Evolutionary conservation across 1,284 basidiomycete species (phyloP).

Genomic region (Amylostereum areolatum): DNA sequence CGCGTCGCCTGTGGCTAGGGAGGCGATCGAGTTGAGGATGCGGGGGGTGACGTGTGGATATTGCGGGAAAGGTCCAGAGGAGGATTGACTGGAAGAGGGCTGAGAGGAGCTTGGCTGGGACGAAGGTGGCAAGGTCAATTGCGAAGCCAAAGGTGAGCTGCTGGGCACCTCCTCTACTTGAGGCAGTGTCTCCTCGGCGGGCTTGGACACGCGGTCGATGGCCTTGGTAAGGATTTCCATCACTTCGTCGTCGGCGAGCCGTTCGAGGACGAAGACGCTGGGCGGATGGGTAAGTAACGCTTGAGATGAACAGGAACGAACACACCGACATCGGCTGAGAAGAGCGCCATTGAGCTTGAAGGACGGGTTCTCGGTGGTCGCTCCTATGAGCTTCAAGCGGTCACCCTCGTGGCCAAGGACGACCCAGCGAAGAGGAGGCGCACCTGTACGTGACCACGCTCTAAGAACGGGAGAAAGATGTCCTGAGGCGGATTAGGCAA

Average conservation of each 20-base stretch:
- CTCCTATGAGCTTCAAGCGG: constrained; percentile 64
- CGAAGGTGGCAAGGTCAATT: constrained; percentile 11
- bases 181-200: no score
- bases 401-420: no score
- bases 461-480: constrained; percentile 76
- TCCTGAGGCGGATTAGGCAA: constrained; percentile 55
- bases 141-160: constrained; percentile 12
- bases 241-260: constrained; percentile 55
- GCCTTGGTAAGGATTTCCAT: constrained; percentile 46
- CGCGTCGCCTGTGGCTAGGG: constrained; percentile 63
- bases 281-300: no score
- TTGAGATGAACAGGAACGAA: constrained; percentile 8
- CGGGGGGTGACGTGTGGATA: constrained; percentile 43
- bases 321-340: constrained; percentile 75
- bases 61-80: constrained; percentile 18
- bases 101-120: constrained; percentile 15
- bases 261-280: constrained; percentile 62
- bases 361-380: constrained; percentile 91
- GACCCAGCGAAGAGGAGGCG: no score
- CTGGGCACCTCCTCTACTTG: no score
- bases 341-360: constrained; percentile 79
- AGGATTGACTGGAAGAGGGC: no score
- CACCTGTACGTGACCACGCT: constrained; percentile 73
- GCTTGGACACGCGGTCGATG: constrained; percentile 18
- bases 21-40: constrained; percentile 45